phyloP scores from a whole-genome alignment of 768 basidiomycete species.

The Collybiopsis luxurians region DNA sequence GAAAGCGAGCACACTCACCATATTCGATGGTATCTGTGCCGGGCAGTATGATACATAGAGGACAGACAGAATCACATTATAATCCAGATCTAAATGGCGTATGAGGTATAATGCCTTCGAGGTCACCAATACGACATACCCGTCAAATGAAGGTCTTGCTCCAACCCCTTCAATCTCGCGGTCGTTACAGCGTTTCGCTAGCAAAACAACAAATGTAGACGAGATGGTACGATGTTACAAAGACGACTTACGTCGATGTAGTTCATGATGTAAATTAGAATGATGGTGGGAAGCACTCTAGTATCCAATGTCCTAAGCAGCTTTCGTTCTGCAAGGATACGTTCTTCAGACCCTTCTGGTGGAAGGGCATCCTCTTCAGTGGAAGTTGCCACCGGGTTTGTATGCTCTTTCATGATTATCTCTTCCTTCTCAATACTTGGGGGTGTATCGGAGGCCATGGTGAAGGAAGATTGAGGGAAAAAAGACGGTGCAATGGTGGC shows the following conservation, averaged over 20 bases:
- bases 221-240: neutral
- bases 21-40: conserved; percentile 65
- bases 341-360: conserved; percentile 17
- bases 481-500: too few species aligned
- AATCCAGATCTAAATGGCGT: conserved; percentile 44
- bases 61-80: conserved; percentile 48
- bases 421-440: too few species aligned
- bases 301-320: conserved; percentile 56
- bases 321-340: conserved; percentile 33
- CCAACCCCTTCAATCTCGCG: conserved; percentile 48
- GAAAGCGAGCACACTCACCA: conserved; percentile 36
- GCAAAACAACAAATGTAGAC: neutral
- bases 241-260: conserved; percentile 54
- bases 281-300: conserved; percentile 53
- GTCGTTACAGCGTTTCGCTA: conserved; percentile 51
- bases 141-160: conserved; percentile 44
- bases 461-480: too few species aligned
- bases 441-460: too few species aligned
- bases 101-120: conserved; percentile 13
- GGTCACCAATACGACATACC: conserved; percentile 22
- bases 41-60: conserved; percentile 61
- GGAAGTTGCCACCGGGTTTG: too few species aligned
- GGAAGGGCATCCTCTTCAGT: conserved; percentile 28
- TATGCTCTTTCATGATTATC: too few species aligned
- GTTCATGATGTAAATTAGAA: conserved; percentile 63